These are phyloP conservation scores for Cutaneotrichosporon curvatum DNA, from an alignment of 1,284 basidiomycete species.

Conservation along the genomic window DNA sequence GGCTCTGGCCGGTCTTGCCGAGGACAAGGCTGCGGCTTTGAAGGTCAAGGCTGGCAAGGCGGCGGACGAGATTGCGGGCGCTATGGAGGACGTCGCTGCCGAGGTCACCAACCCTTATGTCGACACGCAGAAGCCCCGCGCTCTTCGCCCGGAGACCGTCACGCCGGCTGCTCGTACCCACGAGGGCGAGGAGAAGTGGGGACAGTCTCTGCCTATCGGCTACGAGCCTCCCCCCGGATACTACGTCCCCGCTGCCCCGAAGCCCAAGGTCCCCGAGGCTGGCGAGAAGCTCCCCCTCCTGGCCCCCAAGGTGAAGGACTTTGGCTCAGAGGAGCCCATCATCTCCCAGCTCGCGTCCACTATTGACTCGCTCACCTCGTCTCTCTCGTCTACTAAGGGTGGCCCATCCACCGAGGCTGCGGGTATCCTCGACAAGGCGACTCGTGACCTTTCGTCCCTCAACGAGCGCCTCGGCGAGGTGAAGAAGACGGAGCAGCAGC, in stretches of 20 bases:
- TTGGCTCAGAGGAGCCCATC: constrained; percentile 74
- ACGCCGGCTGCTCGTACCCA: constrained; percentile 34
- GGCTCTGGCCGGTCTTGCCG: constrained; percentile 23
- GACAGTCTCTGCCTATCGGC: constrained; percentile 69
- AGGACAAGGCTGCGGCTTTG: constrained; percentile 2
- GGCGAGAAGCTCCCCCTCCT: constrained; percentile 60
- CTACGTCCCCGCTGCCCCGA: constrained; percentile 42
- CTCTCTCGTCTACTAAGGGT: constrained; percentile 60
- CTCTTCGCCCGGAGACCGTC: constrained; percentile 43
- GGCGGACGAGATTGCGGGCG: constrained; percentile 7
- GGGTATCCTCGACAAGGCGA: constrained; percentile 53
- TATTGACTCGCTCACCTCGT: constrained; percentile 85
- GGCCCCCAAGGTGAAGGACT: constrained; percentile 69
- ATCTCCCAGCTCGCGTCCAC: constrained; percentile 85
- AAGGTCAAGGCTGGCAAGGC: constrained; percentile 21
- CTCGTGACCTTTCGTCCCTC: constrained; percentile 74
- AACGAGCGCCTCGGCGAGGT: constrained; percentile 70
- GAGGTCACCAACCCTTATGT: constrained; percentile 28
- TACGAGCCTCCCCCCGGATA: constrained; percentile 87
- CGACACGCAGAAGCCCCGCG: constrained; percentile 29
- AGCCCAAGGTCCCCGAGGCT: constrained; percentile 18
- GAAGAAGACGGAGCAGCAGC: constrained; percentile 69
- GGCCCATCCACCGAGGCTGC: constrained; percentile 59
- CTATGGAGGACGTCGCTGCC: constrained; percentile 13
- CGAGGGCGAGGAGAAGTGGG: constrained; percentile 56